A percentile compares a stretch with the other conserved stretches of the same genome.
Conservation (phyloP, 2,329 filamentous ascomycete species). For the Exophiala dermatitidis region DNA sequence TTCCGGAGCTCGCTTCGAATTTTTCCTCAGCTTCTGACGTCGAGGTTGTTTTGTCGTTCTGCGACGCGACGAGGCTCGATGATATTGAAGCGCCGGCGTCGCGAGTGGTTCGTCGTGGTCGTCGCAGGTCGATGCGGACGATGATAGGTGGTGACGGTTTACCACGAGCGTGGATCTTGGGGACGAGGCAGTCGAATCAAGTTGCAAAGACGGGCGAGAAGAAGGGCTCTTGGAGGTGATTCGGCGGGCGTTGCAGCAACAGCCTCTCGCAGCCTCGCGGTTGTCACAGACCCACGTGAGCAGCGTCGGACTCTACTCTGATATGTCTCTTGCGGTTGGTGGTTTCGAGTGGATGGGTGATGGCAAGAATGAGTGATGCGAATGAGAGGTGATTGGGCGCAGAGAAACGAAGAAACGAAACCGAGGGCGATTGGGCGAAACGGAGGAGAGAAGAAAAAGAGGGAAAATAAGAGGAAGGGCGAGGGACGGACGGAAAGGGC, state of each 20-base stretch:
- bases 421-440: constrained; percentile 22
- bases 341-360: constrained; percentile 12
- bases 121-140: constrained; percentile 2
- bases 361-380: not conserved
- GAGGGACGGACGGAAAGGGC: not conserved
- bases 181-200: constrained; percentile 20
- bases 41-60: not conserved
- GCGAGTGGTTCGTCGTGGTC: constrained; percentile 1
- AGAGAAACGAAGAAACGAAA: constrained; percentile 16
- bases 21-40: not conserved
- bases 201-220: constrained; percentile 8
- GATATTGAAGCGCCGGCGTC: not conserved
- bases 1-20: not conserved
- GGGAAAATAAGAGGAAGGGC: constrained; percentile 8
- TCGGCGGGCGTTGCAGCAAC: constrained; percentile 7
- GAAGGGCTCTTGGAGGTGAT: constrained; percentile 11
- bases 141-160: constrained; percentile 21
- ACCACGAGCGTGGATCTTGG: constrained; percentile 20
- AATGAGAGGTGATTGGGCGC: constrained; percentile 22
- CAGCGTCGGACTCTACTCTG: not conserved
- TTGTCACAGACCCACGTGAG: constrained; percentile 15
- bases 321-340: constrained; percentile 9
- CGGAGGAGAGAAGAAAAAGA: constrained; percentile 15
- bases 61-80: constrained; percentile 14
- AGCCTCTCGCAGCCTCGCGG: not conserved